Conservation (phyloP, 1,284 basidiomycete species). For the Peniophora sp. region DNA sequence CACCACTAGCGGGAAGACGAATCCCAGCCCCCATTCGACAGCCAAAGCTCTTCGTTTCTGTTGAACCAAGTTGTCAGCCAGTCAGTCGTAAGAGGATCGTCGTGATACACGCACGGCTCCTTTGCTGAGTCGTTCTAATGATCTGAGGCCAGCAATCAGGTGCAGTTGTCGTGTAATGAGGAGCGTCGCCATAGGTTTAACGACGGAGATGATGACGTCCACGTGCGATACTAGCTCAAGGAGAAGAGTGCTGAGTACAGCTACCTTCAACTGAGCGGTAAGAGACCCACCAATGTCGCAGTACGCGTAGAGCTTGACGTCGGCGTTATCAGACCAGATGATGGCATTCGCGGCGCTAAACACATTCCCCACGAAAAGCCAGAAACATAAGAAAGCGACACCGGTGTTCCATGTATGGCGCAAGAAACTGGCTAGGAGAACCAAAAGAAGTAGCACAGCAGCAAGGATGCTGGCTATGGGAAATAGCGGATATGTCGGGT, state of each 20-base stretch:
- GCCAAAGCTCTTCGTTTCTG: neutral
- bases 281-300: neutral
- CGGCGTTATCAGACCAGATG: neutral
- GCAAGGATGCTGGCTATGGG: neutral
- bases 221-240: neutral
- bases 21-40: neutral
- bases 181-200: neutral
- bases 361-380: neutral
- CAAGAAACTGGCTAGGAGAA: neutral
- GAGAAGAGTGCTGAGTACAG: neutral
- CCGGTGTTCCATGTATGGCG: neutral
- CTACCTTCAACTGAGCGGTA: neutral
- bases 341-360: neutral
- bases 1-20: neutral
- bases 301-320: neutral
- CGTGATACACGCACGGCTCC: neutral
- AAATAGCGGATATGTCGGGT: neutral
- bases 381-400: neutral
- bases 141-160: neutral
- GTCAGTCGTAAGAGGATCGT: neutral
- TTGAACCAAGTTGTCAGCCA: neutral
- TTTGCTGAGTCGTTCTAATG: neutral
- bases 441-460: neutral
- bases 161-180: no score
- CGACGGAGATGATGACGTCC: neutral